A percentile compares a stretch with the other conserved stretches of the same genome.
phyloP scores from a whole-genome alignment of 2,329 filamentous ascomycete species.

The Trichoderma oligosporum region DNA sequence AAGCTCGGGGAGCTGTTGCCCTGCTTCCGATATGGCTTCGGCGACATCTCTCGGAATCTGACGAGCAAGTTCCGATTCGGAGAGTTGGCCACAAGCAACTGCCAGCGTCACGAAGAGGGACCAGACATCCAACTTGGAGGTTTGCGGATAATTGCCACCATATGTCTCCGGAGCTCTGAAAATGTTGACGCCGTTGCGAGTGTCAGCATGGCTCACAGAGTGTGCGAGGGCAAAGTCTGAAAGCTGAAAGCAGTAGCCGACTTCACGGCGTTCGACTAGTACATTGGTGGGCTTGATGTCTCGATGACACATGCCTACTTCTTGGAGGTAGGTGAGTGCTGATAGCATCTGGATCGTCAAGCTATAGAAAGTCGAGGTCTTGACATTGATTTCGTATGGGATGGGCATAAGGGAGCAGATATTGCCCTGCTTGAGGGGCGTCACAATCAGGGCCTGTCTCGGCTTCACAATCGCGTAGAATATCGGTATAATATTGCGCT shows the following conservation, averaged over 20 bases:
- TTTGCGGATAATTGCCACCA: not conserved
- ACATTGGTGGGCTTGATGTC: conserved; percentile 5
- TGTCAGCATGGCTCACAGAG: not conserved
- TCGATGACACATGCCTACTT: not conserved
- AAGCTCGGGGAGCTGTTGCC: not conserved
- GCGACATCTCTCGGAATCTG: too few relatives aligned
- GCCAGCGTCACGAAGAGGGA: conserved; percentile 1
- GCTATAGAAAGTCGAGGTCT: not conserved
- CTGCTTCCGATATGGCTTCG: not conserved
- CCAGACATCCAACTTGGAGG: not conserved
- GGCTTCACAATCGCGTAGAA: not conserved
- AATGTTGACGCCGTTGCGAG: not conserved
- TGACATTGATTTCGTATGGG: not conserved
- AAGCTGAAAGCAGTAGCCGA: not conserved
- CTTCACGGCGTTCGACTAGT: not conserved
- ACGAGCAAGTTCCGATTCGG: not conserved
- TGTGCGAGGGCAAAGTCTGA: not conserved
- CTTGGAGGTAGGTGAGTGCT: not conserved
- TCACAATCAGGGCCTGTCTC: not conserved
- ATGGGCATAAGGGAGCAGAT: not conserved
- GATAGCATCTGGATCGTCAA: conserved; percentile 5
- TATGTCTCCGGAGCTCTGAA: not conserved
- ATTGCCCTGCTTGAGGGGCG: not conserved
- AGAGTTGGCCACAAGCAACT: not conserved
- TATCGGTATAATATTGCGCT: not conserved